These are phyloP conservation scores for Botrytis galanthina DNA, from an alignment of 2,329 filamentous ascomycete species.

Conservation along the genomic window DNA sequence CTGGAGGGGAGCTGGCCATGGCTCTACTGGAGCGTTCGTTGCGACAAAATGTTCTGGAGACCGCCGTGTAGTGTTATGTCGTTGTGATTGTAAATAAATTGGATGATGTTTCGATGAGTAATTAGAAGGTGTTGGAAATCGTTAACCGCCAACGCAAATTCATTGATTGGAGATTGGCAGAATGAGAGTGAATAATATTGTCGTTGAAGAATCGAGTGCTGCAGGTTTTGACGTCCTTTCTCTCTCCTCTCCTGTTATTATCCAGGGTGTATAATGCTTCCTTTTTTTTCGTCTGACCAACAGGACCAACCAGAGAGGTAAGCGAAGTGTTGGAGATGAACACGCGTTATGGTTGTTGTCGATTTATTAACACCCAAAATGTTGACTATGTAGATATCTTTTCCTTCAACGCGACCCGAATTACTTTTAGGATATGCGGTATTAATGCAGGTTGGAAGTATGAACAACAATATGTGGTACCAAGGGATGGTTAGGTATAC, in stretches of 20 bases:
- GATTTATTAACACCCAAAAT: not conserved
- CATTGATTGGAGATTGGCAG: conserved; percentile 3
- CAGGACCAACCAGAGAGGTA: conserved; percentile 4
- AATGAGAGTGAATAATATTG: conserved; percentile 14
- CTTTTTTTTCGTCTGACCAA: conserved; percentile 11
- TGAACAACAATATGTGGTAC: not conserved
- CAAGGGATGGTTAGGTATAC: not conserved
- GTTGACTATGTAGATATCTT: not conserved
- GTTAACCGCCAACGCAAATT: not conserved
- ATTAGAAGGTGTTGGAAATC: conserved; percentile 6
- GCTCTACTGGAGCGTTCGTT: conserved; percentile 35
- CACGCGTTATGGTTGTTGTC: conserved; percentile 9
- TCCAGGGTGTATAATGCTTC: conserved; percentile 11
- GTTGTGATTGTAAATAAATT: conserved; percentile 1
- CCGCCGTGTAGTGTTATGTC: conserved; percentile 1
- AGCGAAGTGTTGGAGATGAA: conserved; percentile 12
- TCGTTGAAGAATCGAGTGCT: not conserved
- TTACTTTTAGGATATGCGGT: not conserved
- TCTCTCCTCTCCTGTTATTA: not conserved
- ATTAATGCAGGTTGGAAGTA: not conserved
- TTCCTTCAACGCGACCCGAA: not conserved
- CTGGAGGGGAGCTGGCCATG: conserved; percentile 70
- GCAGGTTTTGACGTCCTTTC: not conserved
- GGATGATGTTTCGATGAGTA: not conserved
- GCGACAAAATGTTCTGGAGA: conserved; percentile 35